Evolutionary conservation across 345 rosid species (phyloP).

Genomic region (Linum tenue): DNA sequence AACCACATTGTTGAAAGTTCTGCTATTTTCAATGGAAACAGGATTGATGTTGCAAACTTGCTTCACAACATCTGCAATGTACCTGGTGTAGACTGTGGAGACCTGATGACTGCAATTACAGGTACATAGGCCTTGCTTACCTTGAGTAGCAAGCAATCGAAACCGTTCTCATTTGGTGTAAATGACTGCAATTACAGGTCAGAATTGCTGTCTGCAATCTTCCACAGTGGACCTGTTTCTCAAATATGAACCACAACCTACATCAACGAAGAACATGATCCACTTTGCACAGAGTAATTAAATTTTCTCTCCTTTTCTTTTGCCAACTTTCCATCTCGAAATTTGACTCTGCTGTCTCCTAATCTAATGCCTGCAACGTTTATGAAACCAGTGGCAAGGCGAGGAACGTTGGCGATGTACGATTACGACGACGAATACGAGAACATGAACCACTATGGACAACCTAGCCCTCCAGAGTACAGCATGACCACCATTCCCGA

Average conservation of each 20-base stretch:
- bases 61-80: constrained; percentile 28
- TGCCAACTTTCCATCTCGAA: no score
- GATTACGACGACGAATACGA: constrained; percentile 25
- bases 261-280: constrained; percentile 47
- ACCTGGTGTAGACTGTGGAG: constrained; percentile 36
- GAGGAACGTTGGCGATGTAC: constrained; percentile 34
- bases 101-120: constrained; percentile 36
- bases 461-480: constrained; percentile 8
- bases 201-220: constrained; percentile 51
- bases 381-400: constrained; percentile 27
- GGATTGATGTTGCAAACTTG: constrained; percentile 25
- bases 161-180: no score
- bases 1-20: no score
- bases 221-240: constrained; percentile 28
- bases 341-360: no score
- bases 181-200: constrained; percentile 22
- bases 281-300: constrained; percentile 50
- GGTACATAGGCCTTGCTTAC: constrained; percentile 19
- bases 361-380: no score
- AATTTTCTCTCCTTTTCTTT: not conserved
- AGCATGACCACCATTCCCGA: constrained; percentile 10
- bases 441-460: constrained; percentile 14
- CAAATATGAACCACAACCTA: constrained; percentile 44
- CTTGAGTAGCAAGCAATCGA: no score
- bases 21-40: constrained; percentile 10